Evolutionary conservation across 176 grass and related monocot genomes (phyloP), one percentile per base, ranked within the genome.

Genomic region (Phragmites australis): DNA sequence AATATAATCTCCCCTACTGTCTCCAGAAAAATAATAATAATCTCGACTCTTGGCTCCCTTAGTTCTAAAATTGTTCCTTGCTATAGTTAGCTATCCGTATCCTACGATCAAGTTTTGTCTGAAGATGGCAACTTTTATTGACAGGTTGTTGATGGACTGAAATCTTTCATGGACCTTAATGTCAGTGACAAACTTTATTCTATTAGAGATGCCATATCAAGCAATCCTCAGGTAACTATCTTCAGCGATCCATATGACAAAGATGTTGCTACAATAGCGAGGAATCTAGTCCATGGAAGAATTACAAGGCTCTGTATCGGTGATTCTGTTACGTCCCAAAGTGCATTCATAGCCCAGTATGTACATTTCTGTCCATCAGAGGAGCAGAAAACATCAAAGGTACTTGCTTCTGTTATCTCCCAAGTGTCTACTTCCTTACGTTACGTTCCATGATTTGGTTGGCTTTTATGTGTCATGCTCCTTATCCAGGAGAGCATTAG

Each of bases 131-230:
- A 27, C 29, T 27, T 82, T 30, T 1, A 78, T n/a, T n/a, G n/a
- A n/a, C 70, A 98, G 96, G 92, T 95, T 7, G 85, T 98, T 86
- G 92, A 98, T 58, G 92, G 90, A 60, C 58, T 98, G 46, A 88
- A 80, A 65, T 63, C 39, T 83, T 87, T 87, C 26, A 21, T 75
- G 65, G 86, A 89, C 58, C 76, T 86, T 48, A 72, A 54, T 74
- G 66, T 79, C 6, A 48, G 59, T 9, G 75, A 89, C 23, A 85
- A 80, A 45, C 41, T 98, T 44, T 76, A 58, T 81, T 89, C 81
- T 75, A 88, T 94, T 71, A 85, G 83, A 70, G 66, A 81, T 19
- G 51, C 65, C 72, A 91, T 98, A 72, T 83, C 79, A 50, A 62
- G 65, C 44, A 65, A 84, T 78, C 84, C 90, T 82, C 96, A 91